A percentile compares a stretch with the other conserved stretches of the same genome.
Evolutionary conservation across 805 yeast genomes (phyloP).

Genomic region (Yamadazyma nakazawae): DNA sequence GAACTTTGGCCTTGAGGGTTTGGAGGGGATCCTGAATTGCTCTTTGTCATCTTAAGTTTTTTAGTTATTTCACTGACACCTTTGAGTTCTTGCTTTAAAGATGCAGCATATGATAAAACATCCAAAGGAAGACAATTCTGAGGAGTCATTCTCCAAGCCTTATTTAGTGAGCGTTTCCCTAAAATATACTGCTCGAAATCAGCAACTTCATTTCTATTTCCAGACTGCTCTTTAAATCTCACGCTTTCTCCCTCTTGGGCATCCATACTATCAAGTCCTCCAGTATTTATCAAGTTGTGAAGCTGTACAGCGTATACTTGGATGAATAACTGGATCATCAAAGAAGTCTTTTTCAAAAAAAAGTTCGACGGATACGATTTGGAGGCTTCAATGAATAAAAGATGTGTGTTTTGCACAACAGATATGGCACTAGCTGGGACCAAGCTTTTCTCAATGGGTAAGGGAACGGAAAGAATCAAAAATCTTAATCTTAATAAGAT

Average conservation of each 20-base stretch:
- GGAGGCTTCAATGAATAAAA: slow-evolving; percentile 28
- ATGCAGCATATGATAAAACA: slow-evolving; percentile 40
- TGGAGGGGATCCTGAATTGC: slow-evolving; percentile 4
- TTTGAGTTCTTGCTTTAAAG: slow-evolving; percentile 20
- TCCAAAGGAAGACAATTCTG: slow-evolving; percentile 30
- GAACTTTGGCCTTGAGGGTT: background rate
- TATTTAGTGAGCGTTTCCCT: background rate
- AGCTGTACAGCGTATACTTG: slow-evolving; percentile 62
- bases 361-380: slow-evolving; percentile 37
- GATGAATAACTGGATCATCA: slow-evolving; percentile 55
- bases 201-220: slow-evolving; percentile 4
- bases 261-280: slow-evolving; percentile 6
- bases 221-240: background rate
- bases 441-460: slow-evolving; percentile 39
- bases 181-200: slow-evolving; percentile 3
- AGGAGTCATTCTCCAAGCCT: background rate
- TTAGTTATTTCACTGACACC: slow-evolving; percentile 5
- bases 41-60: slow-evolving; percentile 4
- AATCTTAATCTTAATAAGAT: slow-evolving; percentile 56
- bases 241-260: background rate
- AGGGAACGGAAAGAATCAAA: slow-evolving; percentile 51
- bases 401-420: slow-evolving; percentile 27
- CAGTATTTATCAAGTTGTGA: slow-evolving; percentile 25
- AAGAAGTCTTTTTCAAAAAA: slow-evolving; percentile 50
- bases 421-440: slow-evolving; percentile 46